phyloP scores from a whole-genome alignment of 768 basidiomycete genomes.

The Boletellus ananiceps region DNA sequence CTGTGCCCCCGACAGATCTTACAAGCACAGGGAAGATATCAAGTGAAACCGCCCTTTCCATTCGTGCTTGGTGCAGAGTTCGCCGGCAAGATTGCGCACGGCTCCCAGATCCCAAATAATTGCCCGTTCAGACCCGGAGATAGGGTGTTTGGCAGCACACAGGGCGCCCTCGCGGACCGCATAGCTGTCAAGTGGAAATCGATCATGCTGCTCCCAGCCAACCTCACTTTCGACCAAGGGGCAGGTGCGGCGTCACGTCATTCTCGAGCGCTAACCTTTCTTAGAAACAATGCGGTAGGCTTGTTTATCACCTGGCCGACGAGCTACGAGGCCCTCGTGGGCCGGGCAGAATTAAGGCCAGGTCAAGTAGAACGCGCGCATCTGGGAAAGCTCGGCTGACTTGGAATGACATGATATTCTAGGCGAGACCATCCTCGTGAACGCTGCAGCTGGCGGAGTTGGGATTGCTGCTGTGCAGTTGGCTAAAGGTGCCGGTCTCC shows the following conservation, averaged over 20 bases:
- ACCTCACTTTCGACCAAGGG: constrained; percentile 79
- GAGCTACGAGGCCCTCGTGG: constrained; percentile 86
- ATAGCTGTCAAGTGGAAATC: constrained; percentile 48
- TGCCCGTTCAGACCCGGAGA: constrained; percentile 81
- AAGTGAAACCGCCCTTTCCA: constrained; percentile 76
- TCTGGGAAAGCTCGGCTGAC: constrained; percentile 7
- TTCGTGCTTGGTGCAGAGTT: constrained; percentile 86
- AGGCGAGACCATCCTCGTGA: constrained; percentile 92
- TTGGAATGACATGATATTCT: background rate
- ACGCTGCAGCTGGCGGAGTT: constrained; percentile 95
- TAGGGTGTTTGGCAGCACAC: constrained; percentile 77
- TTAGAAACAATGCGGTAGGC: constrained; percentile 38
- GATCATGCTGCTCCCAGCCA: constrained; percentile 66
- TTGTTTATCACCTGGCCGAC: constrained; percentile 90
- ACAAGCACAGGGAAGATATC: constrained; percentile 88
- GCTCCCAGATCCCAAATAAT: constrained; percentile 73
- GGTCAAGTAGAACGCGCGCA: constrained; percentile 39
- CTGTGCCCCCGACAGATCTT: constrained; percentile 51
- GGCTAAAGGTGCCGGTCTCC: constrained; percentile 64
- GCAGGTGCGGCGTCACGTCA: constrained; percentile 51
- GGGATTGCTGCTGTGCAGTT: constrained; percentile 90
- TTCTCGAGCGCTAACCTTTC: background rate
- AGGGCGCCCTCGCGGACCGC: constrained; percentile 80
- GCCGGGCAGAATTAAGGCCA: constrained; percentile 72
- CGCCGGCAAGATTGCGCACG: constrained; percentile 64